These are phyloP conservation scores for Hypoxylon sp. DNA, from an alignment of 2,329 filamentous ascomycete species.

Conservation along the genomic window DNA sequence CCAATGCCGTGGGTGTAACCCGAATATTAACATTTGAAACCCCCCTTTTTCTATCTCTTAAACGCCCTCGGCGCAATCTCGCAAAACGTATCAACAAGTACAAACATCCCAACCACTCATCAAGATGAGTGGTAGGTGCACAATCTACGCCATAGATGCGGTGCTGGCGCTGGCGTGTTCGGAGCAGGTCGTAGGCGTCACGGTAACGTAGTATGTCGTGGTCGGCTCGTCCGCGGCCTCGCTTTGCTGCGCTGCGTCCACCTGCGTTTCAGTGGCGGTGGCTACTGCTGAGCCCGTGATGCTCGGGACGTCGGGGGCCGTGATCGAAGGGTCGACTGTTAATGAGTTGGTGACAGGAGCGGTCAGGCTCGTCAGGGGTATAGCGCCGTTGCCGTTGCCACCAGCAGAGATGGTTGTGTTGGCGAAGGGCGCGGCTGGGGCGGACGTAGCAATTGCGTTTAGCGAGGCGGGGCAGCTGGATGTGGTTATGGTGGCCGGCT, in stretches of 20 bases:
- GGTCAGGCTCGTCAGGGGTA: constrained; percentile 43
- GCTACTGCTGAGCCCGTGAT: constrained; percentile 25
- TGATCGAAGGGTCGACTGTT: constrained; percentile 31
- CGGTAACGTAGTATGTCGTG: constrained; percentile 14
- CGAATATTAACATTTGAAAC: neutral
- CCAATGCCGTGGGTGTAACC: neutral
- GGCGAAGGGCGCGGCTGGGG: constrained; percentile 21
- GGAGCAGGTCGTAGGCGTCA: constrained; percentile 13
- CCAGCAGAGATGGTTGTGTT: constrained; percentile 17
- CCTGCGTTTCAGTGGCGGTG: neutral
- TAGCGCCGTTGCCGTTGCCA: constrained; percentile 15
- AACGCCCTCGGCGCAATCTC: neutral
- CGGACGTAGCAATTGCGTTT: constrained; percentile 12
- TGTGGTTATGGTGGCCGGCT: constrained; percentile 39
- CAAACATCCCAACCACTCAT: neutral
- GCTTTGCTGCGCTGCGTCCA: neutral
- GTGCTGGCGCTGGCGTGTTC: neutral
- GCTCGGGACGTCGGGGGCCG: constrained; percentile 17
- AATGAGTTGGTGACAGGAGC: constrained; percentile 43
- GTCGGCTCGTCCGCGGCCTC: neutral
- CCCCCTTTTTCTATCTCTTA: neutral
- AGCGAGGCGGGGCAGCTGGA: constrained; percentile 32
- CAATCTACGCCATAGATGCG: neutral
- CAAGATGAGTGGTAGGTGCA: too few relatives aligned
- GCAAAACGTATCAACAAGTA: neutral